Evolutionary conservation across 441 rosid species (phyloP).

Genomic region (Erysimum cheiri): DNA sequence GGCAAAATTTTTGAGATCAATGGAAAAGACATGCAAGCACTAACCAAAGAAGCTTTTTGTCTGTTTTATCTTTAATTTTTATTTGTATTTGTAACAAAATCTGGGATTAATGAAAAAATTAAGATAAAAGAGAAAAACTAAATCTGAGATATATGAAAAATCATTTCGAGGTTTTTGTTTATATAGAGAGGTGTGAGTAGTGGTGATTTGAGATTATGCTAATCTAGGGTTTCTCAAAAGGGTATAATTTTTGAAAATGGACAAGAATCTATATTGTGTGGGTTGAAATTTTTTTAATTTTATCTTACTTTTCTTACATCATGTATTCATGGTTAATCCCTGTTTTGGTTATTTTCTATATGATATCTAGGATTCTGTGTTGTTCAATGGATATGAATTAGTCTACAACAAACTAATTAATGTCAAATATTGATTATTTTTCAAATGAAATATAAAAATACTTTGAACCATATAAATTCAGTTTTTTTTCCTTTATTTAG

Average conservation of each 20-base stretch:
- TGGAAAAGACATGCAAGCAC: constrained; percentile 42
- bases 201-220: not conserved
- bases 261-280: not conserved
- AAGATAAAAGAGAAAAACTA: not conserved
- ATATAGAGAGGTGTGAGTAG: constrained; percentile 4
- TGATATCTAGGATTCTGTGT: not conserved
- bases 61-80: not conserved
- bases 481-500: too few relatives aligned
- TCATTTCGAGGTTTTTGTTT: constrained; percentile 13
- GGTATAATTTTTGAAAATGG: not conserved
- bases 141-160: constrained; percentile 4
- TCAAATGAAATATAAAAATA: not conserved
- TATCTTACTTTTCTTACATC: too few relatives aligned
- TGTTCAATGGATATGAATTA: not conserved
- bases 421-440: not conserved
- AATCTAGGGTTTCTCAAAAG: constrained; percentile 22
- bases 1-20: constrained; percentile 25
- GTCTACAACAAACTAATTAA: not conserved
- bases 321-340: not conserved
- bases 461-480: too few relatives aligned
- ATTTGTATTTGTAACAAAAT: constrained; percentile 9
- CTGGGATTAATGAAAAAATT: constrained; percentile 6
- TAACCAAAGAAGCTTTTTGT: constrained; percentile 6
- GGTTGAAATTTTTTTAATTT: not conserved
- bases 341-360: not conserved